Evolutionary conservation across 805 yeast species (phyloP), one percentile per base, ranked within the genome.

Genomic region (Pichia occidentalis): DNA sequence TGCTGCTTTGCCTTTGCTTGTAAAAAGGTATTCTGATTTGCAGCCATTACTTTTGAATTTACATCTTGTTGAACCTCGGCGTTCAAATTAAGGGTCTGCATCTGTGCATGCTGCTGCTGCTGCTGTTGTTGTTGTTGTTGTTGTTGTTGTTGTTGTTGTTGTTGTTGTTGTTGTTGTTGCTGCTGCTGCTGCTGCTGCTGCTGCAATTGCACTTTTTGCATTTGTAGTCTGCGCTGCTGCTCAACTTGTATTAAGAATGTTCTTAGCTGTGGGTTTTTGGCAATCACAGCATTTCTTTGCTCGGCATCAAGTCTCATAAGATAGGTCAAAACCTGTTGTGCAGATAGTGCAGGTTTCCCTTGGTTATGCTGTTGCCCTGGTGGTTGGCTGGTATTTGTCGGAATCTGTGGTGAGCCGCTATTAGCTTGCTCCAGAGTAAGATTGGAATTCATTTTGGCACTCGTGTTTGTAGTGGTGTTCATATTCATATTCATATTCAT

Each of bases 271-370:
- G 67, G 65, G 43, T 60, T 59, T 33, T 53, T 54, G 35, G 52
- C 42, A 10, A 62, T 47, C 3, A 59, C 47, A 3, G 51, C 51
- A 33, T 56, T 56, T 36, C 63, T 50, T 32, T 60, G 62, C 28
- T 56, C 61, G 1, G 65, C 62, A 21, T 59, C 59, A 60, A 62
- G 51, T 29, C 53, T 47, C 54, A 60, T 58, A 32, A 62, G 42
- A 29, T 57, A 56, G 25, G 60, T 62, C 4, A 56, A 34, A n/a
- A 59, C 35, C 41, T 53, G 54, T 17, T 55, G 57, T 2, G 58
- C 51, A 8, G 53, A 47, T 44, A 50, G 46, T 16, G 48, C 48
- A 9, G 48, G 51, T 12, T 49, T 39, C 7, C 36, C 36, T 17
- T 11, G 25, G 14, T 21, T 25, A 8, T 20, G 22, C 8, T 24